Conservation (phyloP, 495 filamentous ascomycete genomes). For the Aspergillus coremiiformis region DNA sequence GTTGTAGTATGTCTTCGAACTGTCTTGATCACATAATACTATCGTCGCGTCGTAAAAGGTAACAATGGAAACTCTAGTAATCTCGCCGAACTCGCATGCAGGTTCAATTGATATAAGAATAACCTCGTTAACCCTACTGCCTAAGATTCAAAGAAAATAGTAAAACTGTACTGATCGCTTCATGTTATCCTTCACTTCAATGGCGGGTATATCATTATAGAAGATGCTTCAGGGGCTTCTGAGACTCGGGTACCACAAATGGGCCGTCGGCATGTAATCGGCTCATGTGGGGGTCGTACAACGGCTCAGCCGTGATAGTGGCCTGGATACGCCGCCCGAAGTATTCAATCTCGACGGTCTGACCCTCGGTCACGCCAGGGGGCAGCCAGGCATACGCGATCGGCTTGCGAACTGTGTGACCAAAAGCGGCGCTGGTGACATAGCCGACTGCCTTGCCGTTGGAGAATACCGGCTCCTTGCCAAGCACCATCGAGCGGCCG, state of each 20-base stretch:
- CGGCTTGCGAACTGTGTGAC: slow-evolving; percentile 38
- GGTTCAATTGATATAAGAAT: no score
- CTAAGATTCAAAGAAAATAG: no score
- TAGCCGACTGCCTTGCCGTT: slow-evolving; percentile 35
- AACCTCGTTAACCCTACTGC: no score
- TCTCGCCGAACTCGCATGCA: no score
- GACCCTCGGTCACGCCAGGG: slow-evolving; percentile 23
- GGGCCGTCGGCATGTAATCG: slow-evolving; percentile 3
- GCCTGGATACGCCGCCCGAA: slow-evolving; percentile 38
- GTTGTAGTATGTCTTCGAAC: no score
- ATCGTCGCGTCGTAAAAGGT: no score
- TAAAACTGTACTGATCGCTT: no score
- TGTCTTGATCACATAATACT: no score
- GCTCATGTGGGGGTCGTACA: slow-evolving; percentile 30
- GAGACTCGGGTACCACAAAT: background rate
- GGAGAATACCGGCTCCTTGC: slow-evolving; percentile 44
- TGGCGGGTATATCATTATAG: background rate
- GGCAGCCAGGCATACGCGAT: slow-evolving; percentile 43
- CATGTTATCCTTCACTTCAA: no score
- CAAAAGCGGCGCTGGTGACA: slow-evolving; percentile 43
- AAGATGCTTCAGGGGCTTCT: slow-evolving; percentile 10
- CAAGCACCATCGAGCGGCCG: slow-evolving; percentile 38
- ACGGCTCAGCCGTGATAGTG: slow-evolving; percentile 30
- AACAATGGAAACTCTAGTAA: no score
- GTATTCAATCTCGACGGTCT: slow-evolving; percentile 40